Conservation (phyloP, 2,329 filamentous ascomycete genomes). For the Ophiostoma triangulosporum region DNA sequence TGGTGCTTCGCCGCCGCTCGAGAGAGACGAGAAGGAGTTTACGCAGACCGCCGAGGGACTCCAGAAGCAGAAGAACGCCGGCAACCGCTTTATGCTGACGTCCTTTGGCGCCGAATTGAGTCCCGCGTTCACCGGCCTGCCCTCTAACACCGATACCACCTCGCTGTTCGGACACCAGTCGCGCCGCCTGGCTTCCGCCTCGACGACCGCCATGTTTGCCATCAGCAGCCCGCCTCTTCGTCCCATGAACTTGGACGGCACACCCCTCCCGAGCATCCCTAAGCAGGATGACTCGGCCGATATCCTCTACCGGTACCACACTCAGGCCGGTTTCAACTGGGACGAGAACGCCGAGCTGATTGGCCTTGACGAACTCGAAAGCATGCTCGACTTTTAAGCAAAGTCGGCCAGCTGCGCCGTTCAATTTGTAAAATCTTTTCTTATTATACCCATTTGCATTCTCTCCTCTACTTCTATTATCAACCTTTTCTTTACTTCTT, state of each 20-base stretch:
- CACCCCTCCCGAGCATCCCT: conserved; percentile 13
- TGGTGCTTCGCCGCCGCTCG: conserved; percentile 74
- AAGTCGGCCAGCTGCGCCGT: background rate
- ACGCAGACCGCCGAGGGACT: conserved; percentile 86
- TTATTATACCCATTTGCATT: background rate
- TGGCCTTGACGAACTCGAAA: conserved; percentile 85
- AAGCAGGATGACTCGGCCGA: conserved; percentile 28
- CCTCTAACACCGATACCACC: background rate
- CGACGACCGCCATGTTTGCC: conserved; percentile 1
- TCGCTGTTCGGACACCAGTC: conserved; percentile 36
- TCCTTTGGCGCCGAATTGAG: background rate
- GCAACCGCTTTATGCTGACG: conserved; percentile 23
- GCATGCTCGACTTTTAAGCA: conserved; percentile 58
- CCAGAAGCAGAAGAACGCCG: conserved; percentile 48
- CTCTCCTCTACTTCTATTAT: background rate
- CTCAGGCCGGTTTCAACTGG: conserved; percentile 28
- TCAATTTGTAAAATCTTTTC: background rate
- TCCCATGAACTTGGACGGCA: conserved; percentile 17
- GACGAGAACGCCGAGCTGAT: conserved; percentile 74
- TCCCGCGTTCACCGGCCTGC: background rate
- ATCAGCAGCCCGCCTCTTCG: conserved; percentile 38
- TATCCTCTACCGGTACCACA: conserved; percentile 9
- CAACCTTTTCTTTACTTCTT: background rate
- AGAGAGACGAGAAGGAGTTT: conserved; percentile 93
- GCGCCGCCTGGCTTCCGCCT: conserved; percentile 5